Base-by-base conservation (phyloP, 228 moss, liverwort and hornwort species). In the Sphagnum fallax region DNA sequence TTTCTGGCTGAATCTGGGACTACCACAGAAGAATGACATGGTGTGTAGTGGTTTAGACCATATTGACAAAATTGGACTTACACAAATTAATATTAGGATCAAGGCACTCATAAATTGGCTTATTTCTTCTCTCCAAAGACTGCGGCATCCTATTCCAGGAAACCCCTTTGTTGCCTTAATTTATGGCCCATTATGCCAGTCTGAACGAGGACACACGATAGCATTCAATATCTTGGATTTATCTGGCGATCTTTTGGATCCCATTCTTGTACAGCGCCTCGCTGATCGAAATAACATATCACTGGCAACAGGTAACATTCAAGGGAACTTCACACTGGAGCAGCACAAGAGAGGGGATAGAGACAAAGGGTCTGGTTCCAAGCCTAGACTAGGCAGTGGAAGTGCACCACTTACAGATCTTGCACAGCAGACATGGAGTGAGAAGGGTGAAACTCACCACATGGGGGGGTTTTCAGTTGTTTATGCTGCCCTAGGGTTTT, bases 211-310 rank as follows among this genome's bases (percentile, higher is more conserved):
- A 47, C 71, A 79, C 60, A 82, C 86, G 0, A 63, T 86, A 63
- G 57, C 86, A 6, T 86, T 86, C 69, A 86, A 82, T 58, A 77
- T 86, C 51, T 71, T 79, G 8, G 80, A 73, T 51, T 75, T 77
- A 6, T 76, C 79, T 55, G 86, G 86, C 53, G 51, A 61, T 2
- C 51, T 75, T 12, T 49, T 82, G 66, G 80, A 82, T 51, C 82
- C 80, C 4, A 60, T 75, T 49, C 69, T 86, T 12, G 86, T 86
- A 69, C 86, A 86, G 72, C 79, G 82, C 1, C 82, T 86, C 52
- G 86, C 86, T 50, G 86, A 86, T 70, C 82, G 86, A 8, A 86
- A 74, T 71, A 86, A 82, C 61, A 86, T 86, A 72, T 82, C 86
- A 0, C 70, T 86, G 4, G 86, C 76, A 32, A 86, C 86, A 4